Evolutionary conservation across 805 yeast species (phyloP).

Genomic region (Nakazawaea ambrosiae): DNA sequence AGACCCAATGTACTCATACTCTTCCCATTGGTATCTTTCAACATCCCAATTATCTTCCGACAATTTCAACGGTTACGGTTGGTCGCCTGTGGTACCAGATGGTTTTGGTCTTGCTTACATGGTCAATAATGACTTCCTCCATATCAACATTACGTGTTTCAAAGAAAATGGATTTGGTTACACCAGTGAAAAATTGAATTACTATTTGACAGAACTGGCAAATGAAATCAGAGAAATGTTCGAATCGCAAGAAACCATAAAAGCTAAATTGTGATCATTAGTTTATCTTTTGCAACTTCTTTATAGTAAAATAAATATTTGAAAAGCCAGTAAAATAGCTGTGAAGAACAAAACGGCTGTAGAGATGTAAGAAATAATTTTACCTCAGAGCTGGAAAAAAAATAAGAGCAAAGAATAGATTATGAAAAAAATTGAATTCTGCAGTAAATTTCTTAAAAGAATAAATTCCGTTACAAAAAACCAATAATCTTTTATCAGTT

Average conservation of each 20-base stretch:
- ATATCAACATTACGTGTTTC: slow-evolving; percentile 76
- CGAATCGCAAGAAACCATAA: slow-evolving; percentile 2
- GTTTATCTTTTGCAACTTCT: not conserved
- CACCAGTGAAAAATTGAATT: slow-evolving; percentile 50
- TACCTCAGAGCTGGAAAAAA: too few species aligned
- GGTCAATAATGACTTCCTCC: slow-evolving; percentile 79
- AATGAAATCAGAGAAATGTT: slow-evolving; percentile 72
- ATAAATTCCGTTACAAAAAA: too few species aligned
- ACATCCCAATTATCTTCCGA: slow-evolving; percentile 87
- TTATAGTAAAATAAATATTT: too few species aligned
- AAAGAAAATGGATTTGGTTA: slow-evolving; percentile 51
- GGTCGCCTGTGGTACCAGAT: slow-evolving; percentile 89
- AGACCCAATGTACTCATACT: slow-evolving; percentile 72
- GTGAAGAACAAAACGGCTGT: too few species aligned
- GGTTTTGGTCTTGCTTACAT: slow-evolving; percentile 94
- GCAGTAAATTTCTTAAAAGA: too few species aligned
- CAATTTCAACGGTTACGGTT: slow-evolving; percentile 87
- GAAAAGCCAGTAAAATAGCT: too few species aligned
- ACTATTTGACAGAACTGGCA: slow-evolving; percentile 70
- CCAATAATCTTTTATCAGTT: too few species aligned
- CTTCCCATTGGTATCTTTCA: slow-evolving; percentile 79
- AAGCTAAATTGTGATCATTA: slow-evolving; percentile 8
- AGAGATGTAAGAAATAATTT: too few species aligned
- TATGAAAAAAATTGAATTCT: too few species aligned
- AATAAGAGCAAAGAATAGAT: too few species aligned